Evolutionary conservation across 192 early-diverging fungal species (phyloP).

Genomic region (Coemansia sp.): DNA sequence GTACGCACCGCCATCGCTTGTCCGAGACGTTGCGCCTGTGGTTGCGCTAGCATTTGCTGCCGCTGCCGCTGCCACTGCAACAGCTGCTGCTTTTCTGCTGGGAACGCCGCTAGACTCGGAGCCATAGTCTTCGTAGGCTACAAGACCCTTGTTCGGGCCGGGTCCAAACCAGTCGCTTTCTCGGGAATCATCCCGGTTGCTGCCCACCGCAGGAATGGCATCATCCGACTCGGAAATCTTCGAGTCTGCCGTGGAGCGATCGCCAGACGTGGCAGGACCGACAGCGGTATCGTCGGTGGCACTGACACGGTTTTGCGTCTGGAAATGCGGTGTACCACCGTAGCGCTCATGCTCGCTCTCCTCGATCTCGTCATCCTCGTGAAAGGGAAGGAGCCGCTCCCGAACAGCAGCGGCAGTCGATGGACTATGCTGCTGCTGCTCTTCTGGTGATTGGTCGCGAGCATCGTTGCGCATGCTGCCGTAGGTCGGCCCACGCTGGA

Average conservation of each 20-base stretch:
- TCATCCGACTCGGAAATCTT: conserved; percentile 26
- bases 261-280: conserved; percentile 38
- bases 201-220: conserved; percentile 10
- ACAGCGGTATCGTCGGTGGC: conserved; percentile 44
- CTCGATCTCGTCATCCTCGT: conserved; percentile 8
- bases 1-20: conserved; percentile 35
- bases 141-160: conserved; percentile 14
- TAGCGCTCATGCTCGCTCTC: conserved; percentile 5
- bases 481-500: conserved; percentile 45
- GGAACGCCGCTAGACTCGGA: conserved; percentile 28
- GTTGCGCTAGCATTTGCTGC: neutral
- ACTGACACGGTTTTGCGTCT: conserved; percentile 17
- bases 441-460: conserved; percentile 18
- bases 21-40: conserved; percentile 1
- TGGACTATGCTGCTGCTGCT: conserved; percentile 8
- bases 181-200: conserved; percentile 19
- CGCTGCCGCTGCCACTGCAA: neutral
- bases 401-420: neutral
- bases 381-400: conserved; percentile 7
- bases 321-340: conserved; percentile 4
- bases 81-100: conserved; percentile 4
- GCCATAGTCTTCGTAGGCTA: conserved; percentile 21
- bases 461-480: conserved; percentile 47
- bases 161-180: conserved; percentile 47
- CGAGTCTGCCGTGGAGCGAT: conserved; percentile 25